These are phyloP conservation scores for Plenodomus lindquistii DNA, from an alignment of 2,329 filamentous ascomycete genomes.

Conservation along the genomic window DNA sequence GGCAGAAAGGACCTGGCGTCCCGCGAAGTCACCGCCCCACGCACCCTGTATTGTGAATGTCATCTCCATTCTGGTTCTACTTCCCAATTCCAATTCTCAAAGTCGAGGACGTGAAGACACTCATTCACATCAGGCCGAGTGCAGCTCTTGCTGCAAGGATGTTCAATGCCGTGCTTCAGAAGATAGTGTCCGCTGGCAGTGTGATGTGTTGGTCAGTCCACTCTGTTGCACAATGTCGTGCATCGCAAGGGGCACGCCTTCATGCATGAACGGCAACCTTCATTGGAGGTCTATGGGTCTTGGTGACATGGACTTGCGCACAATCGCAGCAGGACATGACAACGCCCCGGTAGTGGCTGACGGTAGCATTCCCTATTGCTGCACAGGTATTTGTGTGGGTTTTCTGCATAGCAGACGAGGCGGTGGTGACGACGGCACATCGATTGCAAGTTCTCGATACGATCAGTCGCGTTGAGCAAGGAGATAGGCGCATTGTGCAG, in stretches of 20 bases:
- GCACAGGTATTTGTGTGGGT: conserved; percentile 1
- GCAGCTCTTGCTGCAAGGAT: conserved; percentile 2
- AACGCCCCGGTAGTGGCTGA: conserved; percentile 18
- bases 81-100: conserved; percentile 13
- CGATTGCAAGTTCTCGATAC: not conserved
- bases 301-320: conserved; percentile 7
- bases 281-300: conserved; percentile 6
- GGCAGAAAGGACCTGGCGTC: conserved; percentile 27
- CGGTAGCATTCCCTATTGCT: conserved; percentile 7
- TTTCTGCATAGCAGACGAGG: not conserved
- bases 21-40: conserved; percentile 16
- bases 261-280: conserved; percentile 7
- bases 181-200: conserved; percentile 7
- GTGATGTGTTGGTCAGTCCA: conserved; percentile 15
- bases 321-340: not conserved
- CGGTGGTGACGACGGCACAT: not conserved
- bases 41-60: conserved; percentile 29
- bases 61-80: not conserved
- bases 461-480: conserved; percentile 2
- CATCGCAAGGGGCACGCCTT: conserved; percentile 7
- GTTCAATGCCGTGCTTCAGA: conserved; percentile 13
- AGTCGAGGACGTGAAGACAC: not conserved
- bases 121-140: not conserved
- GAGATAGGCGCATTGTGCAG: conserved; percentile 32
- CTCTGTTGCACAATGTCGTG: conserved; percentile 10